Base-by-base conservation (phyloP, 306 rosid genomes). In the Prunus mira region DNA sequence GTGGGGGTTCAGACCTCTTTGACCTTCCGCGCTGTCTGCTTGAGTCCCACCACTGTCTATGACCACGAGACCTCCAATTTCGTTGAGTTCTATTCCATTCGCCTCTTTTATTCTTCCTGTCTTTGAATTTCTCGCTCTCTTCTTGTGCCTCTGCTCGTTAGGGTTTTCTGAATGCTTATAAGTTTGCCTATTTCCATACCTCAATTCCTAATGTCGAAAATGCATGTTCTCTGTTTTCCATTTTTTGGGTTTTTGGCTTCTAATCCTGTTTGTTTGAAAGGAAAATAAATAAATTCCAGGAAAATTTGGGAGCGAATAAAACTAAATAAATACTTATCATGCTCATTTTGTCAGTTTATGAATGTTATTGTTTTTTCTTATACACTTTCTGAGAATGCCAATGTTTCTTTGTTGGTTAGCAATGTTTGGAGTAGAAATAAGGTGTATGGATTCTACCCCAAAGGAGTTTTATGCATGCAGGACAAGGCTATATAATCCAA, bases 51-150 rank as follows among this genome's bases (percentile, higher is more conserved):
- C 67, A 69, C 67, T 57, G 61, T 52, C 92, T 87, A 86, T 78
- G 95, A 89, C 57, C 97, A 79, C 97, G 87, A 89, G 88, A 85
- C 90, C 87, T 81, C 83, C 76, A 3, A 54, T 71, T 80, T 79
- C 86, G 74, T 80, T 57, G 47, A 65, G 20, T 75, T 69, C 67
- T 73, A 52, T 69, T 61, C 67, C 56, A 17, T 9, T 45, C 14
- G n/a, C 11, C 20, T 13, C 12, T 46, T 24, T 49, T 25, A 6
- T 17, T 11, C 28, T 12, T 75, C 25, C 14, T 45, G 50, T 73
- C 64, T 18, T 68, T 64, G 32, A 71, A 49, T 80, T 46, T 69
- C 67, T 22, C 34, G 14, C 46, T 69, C 57, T 15, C 6, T 74
- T 60, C 50, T 79, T 57, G 65, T 69, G 41, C 15, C 25, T 60